Evolutionary conservation across 163 green algal genomes (phyloP), one percentile per base, ranked within the genome.

Genomic region (Chlorella variabilis): DNA sequence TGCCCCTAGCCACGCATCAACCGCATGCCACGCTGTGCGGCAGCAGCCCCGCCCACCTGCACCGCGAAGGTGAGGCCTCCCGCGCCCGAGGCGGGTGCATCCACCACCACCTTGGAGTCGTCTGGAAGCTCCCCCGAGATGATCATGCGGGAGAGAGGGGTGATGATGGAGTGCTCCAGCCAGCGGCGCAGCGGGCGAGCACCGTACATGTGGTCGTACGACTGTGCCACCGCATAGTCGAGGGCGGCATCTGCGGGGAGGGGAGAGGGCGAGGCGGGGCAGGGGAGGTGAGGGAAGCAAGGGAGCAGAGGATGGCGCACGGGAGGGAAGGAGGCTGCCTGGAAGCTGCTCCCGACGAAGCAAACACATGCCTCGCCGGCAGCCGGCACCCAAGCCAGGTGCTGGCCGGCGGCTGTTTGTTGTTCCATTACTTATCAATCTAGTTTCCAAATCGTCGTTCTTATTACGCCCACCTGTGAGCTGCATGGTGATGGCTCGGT

Each of bases 131-230:
- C 67, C 4, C 93, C 95, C 21, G 81, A 33, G 21, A 98, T 86
- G 41, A 98, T 88, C 93, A 98, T 95, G 39, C 88, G 85, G 15
- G 82, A 92, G 17, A 98, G 90, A 54, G 95, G 85, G 17, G 95
- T 98, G 36, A 98, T 90, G 18, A 98, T 79, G 39, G 88, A 84
- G 56, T 97, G 93, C 91, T 98, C 94, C 83, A 98, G 89, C 91
- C 93, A 98, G 29, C 95, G 88, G 20, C 96, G 89, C 81, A 98
- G 89, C 62, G 96, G 96, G 3, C 96, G 88, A 6, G 96, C 96
- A 25, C 96, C 96, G 77, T 96, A 98, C 21, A 86, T 67, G 58
- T 83, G 85, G 62, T 93, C 87, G 74, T 89, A 92, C 1, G 71
- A 84, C 71, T 94, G 73, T 2, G 73, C 45, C 36, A 96, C 90